phyloP scores from a whole-genome alignment of 2,329 filamentous ascomycete species.

The Sclerotinia glacialis region DNA sequence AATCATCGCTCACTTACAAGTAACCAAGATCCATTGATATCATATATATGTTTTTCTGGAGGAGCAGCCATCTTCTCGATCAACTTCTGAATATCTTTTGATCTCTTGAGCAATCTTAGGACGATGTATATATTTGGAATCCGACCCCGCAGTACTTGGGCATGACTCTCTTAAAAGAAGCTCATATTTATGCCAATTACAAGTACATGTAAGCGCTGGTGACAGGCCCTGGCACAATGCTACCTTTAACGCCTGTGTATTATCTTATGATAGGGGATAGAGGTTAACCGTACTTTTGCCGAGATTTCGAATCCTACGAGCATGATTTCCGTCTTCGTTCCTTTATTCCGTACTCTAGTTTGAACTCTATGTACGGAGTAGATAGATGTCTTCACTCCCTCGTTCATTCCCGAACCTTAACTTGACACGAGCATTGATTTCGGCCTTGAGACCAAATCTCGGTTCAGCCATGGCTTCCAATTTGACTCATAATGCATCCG shows the following conservation, averaged over 20 bases:
- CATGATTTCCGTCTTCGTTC: not conserved
- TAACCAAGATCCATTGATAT: not conserved
- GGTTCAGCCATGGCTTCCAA: not conserved
- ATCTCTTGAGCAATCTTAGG: not conserved
- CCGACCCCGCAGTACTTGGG: not conserved
- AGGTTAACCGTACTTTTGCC: not conserved
- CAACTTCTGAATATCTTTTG: not conserved
- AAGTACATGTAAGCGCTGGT: conserved; percentile 9
- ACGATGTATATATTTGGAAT: not conserved
- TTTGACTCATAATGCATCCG: not conserved
- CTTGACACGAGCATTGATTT: not conserved
- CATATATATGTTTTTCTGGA: not conserved
- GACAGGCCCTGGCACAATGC: not conserved
- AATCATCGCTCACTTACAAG: not conserved
- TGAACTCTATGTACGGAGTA: not conserved
- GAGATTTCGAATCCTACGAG: not conserved
- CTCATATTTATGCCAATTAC: not conserved
- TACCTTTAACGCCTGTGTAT: not conserved
- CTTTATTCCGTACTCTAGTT: not conserved
- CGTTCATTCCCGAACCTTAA: conserved; percentile 13
- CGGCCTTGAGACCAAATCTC: too few species aligned
- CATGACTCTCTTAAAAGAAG: not conserved
- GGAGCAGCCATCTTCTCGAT: not conserved
- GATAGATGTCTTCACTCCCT: not conserved
- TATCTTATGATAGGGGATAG: not conserved